These are phyloP conservation scores for Zasmidium citrigriseum DNA, from an alignment of 2,329 filamentous ascomycete species.

Conservation along the genomic window DNA sequence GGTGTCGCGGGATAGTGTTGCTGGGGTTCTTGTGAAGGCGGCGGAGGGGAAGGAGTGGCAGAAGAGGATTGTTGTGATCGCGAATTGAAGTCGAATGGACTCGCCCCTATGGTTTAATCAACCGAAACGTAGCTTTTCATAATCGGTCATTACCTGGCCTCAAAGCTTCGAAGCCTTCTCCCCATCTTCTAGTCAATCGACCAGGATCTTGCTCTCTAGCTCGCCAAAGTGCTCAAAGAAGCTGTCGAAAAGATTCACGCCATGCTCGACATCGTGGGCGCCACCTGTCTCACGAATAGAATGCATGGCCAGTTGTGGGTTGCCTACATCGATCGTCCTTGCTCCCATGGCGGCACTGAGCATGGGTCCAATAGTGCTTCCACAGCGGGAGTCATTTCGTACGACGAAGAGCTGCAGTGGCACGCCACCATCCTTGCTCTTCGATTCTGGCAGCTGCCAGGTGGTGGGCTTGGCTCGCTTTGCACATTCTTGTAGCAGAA, in stretches of 20 bases:
- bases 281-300: slow-evolving; percentile 93
- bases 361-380: slow-evolving; percentile 98
- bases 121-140: not conserved
- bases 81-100: slow-evolving; percentile 25
- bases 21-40: slow-evolving; percentile 48
- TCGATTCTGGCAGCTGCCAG: slow-evolving; percentile 34
- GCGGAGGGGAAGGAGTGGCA: slow-evolving; percentile 46
- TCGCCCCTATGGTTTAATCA: too few species aligned
- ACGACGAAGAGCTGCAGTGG: slow-evolving; percentile 96
- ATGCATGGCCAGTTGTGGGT: slow-evolving; percentile 95
- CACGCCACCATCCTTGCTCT: slow-evolving; percentile 63
- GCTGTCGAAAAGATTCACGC: slow-evolving; percentile 79
- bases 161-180: slow-evolving; percentile 11
- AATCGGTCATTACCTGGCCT: not conserved
- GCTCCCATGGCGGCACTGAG: slow-evolving; percentile 82
- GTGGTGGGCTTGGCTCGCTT: slow-evolving; percentile 51
- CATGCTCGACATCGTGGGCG: slow-evolving; percentile 81
- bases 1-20: slow-evolving; percentile 44
- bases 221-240: slow-evolving; percentile 86
- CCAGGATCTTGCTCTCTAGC: slow-evolving; percentile 77
- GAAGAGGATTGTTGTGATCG: slow-evolving; percentile 49
- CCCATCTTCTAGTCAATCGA: slow-evolving; percentile 60
- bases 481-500: slow-evolving; percentile 85
- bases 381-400: slow-evolving; percentile 90
- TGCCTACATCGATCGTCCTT: slow-evolving; percentile 87